Base-by-base conservation (phyloP, 1,139 yeast species). In the Magnusiomyces suaveolens region DNA sequence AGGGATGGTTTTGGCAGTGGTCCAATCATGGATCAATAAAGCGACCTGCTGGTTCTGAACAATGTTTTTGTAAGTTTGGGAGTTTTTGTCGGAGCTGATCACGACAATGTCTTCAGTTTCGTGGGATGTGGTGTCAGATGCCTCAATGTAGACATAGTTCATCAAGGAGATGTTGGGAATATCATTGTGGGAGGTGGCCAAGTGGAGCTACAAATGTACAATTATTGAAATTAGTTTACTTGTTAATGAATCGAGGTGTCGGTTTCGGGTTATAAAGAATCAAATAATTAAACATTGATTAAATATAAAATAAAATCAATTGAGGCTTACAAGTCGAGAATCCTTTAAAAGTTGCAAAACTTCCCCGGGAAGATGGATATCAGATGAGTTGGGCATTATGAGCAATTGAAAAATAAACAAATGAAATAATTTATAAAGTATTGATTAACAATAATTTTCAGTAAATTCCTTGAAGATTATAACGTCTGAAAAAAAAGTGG, bases 81-180 rank as follows among this genome's bases (percentile, higher is more conserved):
- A 86, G 54, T 77, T 70, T 57, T 75, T 77, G 1, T 83, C 83
- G 1, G 95, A 82, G 4, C 95, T 80, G 57, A 89, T 73, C 39
- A 89, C 79, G 51, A 88, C 78, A 20, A 41, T 20, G 4, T 21
- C 25, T 4, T 41, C 44, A 8, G 44, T 4, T 6, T 41, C 25
- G 3, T 18, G 25, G 2, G 23, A 18, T 3, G 23, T 3, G 6
- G 44, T 4, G 14, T 18, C 8, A 54, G 76, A 76, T 3, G 67
- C 64, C 47, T 72, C 76, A 43, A 64, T 60, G 61, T 81, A 87
- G 2, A 92, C 82, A 67, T 86, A 89, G 69, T 87, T 89, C 97
- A 89, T 89, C 61, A 89, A 76, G 14, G 92, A 79, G 1, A 88
- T 95, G 62, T 89, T 94, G 6, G 97, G 97, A 56, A 83, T 77